Evolutionary conservation across 768 basidiomycete species (phyloP), one percentile per base, ranked within the genome.

Genomic region (Asterophora lycoperdoides): DNA sequence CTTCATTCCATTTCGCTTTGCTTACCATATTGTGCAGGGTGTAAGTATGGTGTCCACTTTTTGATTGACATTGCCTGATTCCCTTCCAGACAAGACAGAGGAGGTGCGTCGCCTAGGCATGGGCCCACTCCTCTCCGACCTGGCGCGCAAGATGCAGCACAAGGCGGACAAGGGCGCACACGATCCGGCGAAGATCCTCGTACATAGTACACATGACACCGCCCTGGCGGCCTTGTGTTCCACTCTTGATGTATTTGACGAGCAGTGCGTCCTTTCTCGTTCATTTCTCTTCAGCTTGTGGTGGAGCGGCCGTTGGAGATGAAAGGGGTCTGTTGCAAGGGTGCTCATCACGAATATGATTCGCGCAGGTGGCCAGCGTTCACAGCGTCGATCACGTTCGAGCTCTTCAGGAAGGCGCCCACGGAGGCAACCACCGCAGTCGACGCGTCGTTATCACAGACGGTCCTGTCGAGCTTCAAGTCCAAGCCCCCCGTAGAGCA

Each of bases 61-160:
- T 32, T 45, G 45, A 19, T 37, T 35, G 9, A 41, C 29, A 19
- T n/a, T 8, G n/a, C 34, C 14, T 37, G 10, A 41, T 20, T 30
- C 20, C 14, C 29, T 18, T 43, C 5, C 41, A 85, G 88, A 89
- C 64, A 80, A 80, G 62, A 79, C 79, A 0, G 81, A 84, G 57
- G 87, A 89, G 70, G 84, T 87, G 46, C 76, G 84, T 1, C 74
- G 81, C 33, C 68, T 93, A 4, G 87, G 85, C 1, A 84, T 90
- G 84, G 90, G 89, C 1, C 80, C 78, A 8, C 71, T 91, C 9
- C 74, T 93, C 3, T 70, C 74, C 7, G 85, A 88, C 41, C 61
- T 91, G 34, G 67, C 75, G n/a, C 58, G 62, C 23, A 83, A 80
- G 58, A 83, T 91, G 79, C 72, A 80, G 47, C 61, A 64, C 37